Percentiles rank a stretch among this genome's conserved stretches.
Conservation (phyloP, 1,139 yeast species). For the Zygosaccharomyces sapae region DNA sequence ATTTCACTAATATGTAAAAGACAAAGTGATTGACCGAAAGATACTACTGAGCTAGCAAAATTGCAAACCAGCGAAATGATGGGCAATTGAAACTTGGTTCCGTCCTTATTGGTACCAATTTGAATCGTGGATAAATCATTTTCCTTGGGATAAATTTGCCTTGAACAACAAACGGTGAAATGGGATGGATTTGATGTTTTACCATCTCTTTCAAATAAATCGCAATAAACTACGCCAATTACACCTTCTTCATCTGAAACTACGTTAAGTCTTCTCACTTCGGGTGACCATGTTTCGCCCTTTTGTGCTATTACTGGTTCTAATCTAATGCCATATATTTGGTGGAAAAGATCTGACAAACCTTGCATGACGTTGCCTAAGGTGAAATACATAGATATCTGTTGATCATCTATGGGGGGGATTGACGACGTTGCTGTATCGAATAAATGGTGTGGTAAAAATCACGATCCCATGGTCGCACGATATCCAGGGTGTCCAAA, state of each 20-base stretch:
- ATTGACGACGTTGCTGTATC: conserved; percentile 37
- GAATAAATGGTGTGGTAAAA: conserved; percentile 49
- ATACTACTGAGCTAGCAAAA: conserved; percentile 46
- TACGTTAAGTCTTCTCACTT: conserved; percentile 78
- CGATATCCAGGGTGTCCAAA: conserved; percentile 43
- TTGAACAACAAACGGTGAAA: conserved; percentile 92
- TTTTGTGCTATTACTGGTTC: conserved; percentile 57
- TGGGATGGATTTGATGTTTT: conserved; percentile 82
- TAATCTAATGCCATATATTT: conserved; percentile 71
- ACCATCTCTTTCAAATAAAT: conserved; percentile 57
- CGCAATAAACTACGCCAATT: conserved; percentile 66
- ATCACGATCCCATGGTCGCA: conserved; percentile 93
- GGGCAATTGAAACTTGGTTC: conserved; percentile 68
- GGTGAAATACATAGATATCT: conserved; percentile 61
- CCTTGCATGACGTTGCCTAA: conserved; percentile 87
- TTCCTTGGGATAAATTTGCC: conserved; percentile 59
- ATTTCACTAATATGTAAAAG: conserved; percentile 72
- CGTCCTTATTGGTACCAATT: conserved; percentile 37
- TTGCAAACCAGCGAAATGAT: conserved; percentile 87
- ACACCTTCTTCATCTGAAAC: conserved; percentile 54
- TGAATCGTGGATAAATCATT: conserved; percentile 40
- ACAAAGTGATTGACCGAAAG: conserved; percentile 35
- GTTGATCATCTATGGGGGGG: conserved; percentile 35
- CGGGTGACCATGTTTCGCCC: conserved; percentile 91
- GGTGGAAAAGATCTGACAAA: conserved; percentile 62